phyloP scores from a whole-genome alignment of 352 stramenopile genomes.

The Phytophthora pini region DNA sequence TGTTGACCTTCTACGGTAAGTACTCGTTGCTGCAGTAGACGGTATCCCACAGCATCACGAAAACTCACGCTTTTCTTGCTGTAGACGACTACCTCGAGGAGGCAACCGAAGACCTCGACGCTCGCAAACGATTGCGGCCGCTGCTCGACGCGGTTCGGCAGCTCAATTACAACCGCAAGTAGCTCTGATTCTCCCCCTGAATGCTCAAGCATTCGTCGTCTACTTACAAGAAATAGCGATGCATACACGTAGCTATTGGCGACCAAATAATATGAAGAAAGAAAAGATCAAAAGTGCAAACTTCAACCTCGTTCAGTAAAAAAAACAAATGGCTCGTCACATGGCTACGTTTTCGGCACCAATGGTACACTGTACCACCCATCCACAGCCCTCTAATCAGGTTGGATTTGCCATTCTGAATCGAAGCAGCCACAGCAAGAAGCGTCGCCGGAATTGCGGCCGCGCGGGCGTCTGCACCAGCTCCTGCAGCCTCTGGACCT shows the following conservation, averaged over 20 bases:
- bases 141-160: slow-evolving; percentile 69
- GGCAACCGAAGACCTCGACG: slow-evolving; percentile 62
- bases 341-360: slow-evolving; percentile 5
- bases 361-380: slow-evolving; percentile 7
- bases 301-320: neutral
- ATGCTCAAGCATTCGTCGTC: too few species aligned
- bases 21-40: neutral
- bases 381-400: slow-evolving; percentile 11
- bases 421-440: slow-evolving; percentile 15
- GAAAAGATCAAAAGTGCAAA: neutral
- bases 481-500: neutral
- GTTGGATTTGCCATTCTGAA: slow-evolving; percentile 24
- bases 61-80: neutral
- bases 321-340: slow-evolving; percentile 26
- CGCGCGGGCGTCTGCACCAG: slow-evolving; percentile 9
- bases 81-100: slow-evolving; percentile 77
- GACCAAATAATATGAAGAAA: neutral
- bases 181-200: slow-evolving; percentile 3
- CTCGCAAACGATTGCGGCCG: slow-evolving; percentile 75
- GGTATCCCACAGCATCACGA: too few species aligned
- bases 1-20: slow-evolving; percentile 64
- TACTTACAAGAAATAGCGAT: too few species aligned
- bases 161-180: slow-evolving; percentile 39
- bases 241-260: slow-evolving; percentile 1
- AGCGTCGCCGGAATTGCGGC: slow-evolving; percentile 14